These are phyloP conservation scores for Termitomyces titanicus DNA, from an alignment of 768 basidiomycete species.

Conservation along the genomic window DNA sequence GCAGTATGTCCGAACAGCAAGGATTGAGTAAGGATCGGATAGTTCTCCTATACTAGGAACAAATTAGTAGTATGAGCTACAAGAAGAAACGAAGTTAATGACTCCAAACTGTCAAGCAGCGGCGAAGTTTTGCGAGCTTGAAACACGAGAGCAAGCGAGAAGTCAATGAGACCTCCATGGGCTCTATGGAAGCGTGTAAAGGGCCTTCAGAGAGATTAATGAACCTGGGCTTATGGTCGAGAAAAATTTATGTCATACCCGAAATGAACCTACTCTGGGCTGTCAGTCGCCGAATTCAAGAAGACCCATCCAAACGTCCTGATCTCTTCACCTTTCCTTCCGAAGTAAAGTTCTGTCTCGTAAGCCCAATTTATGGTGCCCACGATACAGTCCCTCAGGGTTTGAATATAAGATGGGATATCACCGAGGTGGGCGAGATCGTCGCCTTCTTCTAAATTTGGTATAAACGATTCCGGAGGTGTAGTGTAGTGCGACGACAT, in stretches of 20 bases:
- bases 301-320: constrained; percentile 64
- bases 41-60: background rate
- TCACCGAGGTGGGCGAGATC: constrained; percentile 12
- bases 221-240: background rate
- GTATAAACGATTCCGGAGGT: constrained; percentile 2
- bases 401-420: constrained; percentile 37
- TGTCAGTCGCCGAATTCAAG: constrained; percentile 21
- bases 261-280: background rate
- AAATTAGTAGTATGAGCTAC: background rate
- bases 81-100: background rate
- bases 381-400: constrained; percentile 50
- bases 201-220: background rate
- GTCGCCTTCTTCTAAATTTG: constrained; percentile 8
- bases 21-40: too few species aligned
- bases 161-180: background rate
- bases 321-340: constrained; percentile 53
- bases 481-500: constrained; percentile 4
- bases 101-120: background rate
- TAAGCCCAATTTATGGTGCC: constrained; percentile 66
- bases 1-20: too few species aligned
- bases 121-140: background rate
- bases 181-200: too few species aligned
- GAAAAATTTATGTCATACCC: background rate
- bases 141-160: background rate
- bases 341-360: constrained; percentile 60